phyloP scores from a whole-genome alignment of 2,329 filamentous ascomycete species.

The Stagonosporopsis vannaccii region DNA sequence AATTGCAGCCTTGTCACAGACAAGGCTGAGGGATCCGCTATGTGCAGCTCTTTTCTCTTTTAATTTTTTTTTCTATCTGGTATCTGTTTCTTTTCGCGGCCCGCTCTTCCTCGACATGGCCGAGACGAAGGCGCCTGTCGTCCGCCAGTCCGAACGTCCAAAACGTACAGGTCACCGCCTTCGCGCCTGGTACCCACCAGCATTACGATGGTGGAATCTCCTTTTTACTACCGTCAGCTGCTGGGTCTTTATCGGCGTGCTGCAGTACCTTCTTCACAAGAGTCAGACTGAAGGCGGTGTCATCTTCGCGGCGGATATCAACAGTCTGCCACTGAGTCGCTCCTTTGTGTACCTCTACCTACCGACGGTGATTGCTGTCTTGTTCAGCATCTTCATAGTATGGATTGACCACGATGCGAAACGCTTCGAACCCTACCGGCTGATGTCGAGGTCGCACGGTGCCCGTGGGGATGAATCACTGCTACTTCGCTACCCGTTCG shows the following conservation, averaged over 20 bases:
- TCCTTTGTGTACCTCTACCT: conserved; percentile 55
- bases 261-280: conserved; percentile 55
- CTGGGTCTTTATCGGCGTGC: conserved; percentile 46
- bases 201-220: conserved; percentile 19
- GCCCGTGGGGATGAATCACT: conserved; percentile 56
- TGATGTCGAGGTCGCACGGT: conserved; percentile 57
- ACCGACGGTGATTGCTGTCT: conserved; percentile 61
- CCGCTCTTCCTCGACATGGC: too few relatives aligned
- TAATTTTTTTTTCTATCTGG: too few relatives aligned
- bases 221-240: conserved; percentile 13
- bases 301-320: conserved; percentile 46
- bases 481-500: conserved; percentile 62
- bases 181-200: conserved; percentile 7
- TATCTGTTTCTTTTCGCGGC: too few relatives aligned
- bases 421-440: conserved; percentile 65
- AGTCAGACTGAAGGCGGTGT: conserved; percentile 54
- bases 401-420: conserved; percentile 67
- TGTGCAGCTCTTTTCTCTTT: too few relatives aligned
- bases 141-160: too few relatives aligned
- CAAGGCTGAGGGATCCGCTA: too few relatives aligned
- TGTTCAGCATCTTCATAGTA: conserved; percentile 63
- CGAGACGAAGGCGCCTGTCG: too few relatives aligned
- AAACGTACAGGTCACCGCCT: too few relatives aligned
- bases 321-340: conserved; percentile 51
- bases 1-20: too few relatives aligned